phyloP scores from a whole-genome alignment of 352 stramenopile species.

The Phytopythium helicoides region DNA sequence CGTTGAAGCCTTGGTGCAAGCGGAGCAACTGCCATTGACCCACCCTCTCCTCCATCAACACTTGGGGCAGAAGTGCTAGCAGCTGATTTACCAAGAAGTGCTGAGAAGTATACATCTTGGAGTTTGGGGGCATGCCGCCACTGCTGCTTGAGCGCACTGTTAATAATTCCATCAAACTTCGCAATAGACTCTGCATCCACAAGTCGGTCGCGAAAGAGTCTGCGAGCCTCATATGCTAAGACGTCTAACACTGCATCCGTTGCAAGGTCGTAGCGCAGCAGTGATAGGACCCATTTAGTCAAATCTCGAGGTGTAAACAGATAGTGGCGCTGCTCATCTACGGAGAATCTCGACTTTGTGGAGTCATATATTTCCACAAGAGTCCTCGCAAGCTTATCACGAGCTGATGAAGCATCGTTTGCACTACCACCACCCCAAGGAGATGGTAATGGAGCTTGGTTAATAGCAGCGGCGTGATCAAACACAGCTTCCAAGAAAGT shows the following conservation, averaged over 20 bases:
- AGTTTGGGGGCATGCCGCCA: conserved; percentile 81
- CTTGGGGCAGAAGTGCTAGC: conserved; percentile 15
- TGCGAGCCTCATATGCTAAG: conserved; percentile 85
- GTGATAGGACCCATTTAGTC: conserved; percentile 88
- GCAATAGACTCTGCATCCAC: conserved; percentile 72
- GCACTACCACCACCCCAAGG: conserved; percentile 5
- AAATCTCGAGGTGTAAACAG: conserved; percentile 93
- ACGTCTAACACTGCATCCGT: conserved; percentile 89
- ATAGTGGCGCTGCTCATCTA: conserved; percentile 94
- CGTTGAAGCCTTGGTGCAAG: conserved; percentile 40
- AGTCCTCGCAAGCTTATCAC: conserved; percentile 80
- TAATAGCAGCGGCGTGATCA: conserved; percentile 43
- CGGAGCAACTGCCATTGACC: conserved; percentile 3
- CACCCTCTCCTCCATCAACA: background rate
- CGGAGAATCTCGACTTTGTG: conserved; percentile 87
- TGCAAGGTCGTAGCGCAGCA: conserved; percentile 90
- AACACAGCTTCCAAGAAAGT: conserved; percentile 86
- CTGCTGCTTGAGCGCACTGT: conserved; percentile 80
- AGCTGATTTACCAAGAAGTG: conserved; percentile 45
- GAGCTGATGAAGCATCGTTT: conserved; percentile 6
- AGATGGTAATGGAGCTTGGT: conserved; percentile 9
- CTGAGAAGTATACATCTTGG: conserved; percentile 84
- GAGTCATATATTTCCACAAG: conserved; percentile 92
- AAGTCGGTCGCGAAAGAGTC: conserved; percentile 90
- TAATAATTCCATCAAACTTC: conserved; percentile 88